phyloP scores from a whole-genome alignment of 768 basidiomycete genomes.

The Megacollybia marginata region DNA sequence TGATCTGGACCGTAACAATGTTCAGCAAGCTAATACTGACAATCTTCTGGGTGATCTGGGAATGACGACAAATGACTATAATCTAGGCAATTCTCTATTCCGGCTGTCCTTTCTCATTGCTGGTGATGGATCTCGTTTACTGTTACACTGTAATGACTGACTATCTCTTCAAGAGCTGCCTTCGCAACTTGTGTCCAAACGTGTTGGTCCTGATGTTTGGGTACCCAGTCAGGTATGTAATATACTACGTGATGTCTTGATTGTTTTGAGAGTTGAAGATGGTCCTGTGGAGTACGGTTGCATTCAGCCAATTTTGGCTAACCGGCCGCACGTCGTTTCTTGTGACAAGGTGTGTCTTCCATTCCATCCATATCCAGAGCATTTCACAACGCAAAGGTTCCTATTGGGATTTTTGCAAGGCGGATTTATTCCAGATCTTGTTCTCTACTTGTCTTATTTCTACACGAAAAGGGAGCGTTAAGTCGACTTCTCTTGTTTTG shows the following conservation, averaged over 20 bases:
- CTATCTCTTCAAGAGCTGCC: slow-evolving; percentile 38
- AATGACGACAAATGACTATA: slow-evolving; percentile 58
- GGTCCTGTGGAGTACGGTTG: slow-evolving; percentile 48
- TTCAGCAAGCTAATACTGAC: slow-evolving; percentile 62
- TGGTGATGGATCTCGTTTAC: slow-evolving; percentile 16
- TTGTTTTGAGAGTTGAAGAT: slow-evolving; percentile 24
- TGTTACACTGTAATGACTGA: neutral
- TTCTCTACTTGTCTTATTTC: slow-evolving; percentile 60
- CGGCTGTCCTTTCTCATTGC: slow-evolving; percentile 38
- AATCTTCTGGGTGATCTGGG: slow-evolving; percentile 57
- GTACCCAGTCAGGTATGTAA: slow-evolving; percentile 44
- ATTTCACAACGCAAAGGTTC: slow-evolving; percentile 23
- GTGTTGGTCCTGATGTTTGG: slow-evolving; percentile 63
- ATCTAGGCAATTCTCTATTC: slow-evolving; percentile 56
- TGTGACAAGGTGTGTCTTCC: slow-evolving; percentile 26
- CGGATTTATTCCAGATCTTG: slow-evolving; percentile 57
- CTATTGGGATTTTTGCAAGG: slow-evolving; percentile 56
- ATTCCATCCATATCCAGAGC: neutral
- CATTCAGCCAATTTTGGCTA: slow-evolving; percentile 55
- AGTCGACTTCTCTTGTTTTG: slow-evolving; percentile 10
- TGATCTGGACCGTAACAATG: slow-evolving; percentile 52
- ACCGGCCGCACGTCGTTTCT: slow-evolving; percentile 46
- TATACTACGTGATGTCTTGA: neutral
- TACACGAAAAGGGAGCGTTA: slow-evolving; percentile 51
- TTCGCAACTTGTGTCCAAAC: slow-evolving; percentile 61